These are phyloP conservation scores for Globisporangium okanoganense DNA, from an alignment of 352 stramenopile genomes.

Conservation along the genomic window DNA sequence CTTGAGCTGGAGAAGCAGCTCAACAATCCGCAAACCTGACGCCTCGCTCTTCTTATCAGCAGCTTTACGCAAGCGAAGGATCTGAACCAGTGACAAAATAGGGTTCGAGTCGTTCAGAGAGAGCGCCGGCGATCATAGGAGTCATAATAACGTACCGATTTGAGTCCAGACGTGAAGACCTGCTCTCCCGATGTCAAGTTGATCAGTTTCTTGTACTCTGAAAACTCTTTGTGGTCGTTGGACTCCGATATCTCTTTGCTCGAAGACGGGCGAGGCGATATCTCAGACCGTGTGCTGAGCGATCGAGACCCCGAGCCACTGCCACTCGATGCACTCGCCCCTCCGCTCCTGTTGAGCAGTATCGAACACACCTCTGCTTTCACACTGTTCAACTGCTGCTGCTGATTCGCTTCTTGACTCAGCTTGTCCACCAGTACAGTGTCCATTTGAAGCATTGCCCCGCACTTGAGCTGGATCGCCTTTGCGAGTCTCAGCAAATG, in stretches of 20 bases:
- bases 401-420: conserved; percentile 5
- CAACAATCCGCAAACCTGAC: conserved; percentile 16
- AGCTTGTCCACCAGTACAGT: conserved; percentile 24
- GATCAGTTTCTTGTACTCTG: conserved; percentile 10
- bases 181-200: conserved; percentile 14
- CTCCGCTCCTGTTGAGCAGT: not conserved
- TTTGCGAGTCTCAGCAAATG: conserved; percentile 5
- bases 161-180: conserved; percentile 20
- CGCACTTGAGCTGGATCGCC: conserved; percentile 33
- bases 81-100: conserved; percentile 12
- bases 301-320: conserved; percentile 3
- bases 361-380: conserved; percentile 3
- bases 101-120: not conserved
- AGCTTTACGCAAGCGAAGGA: conserved; percentile 25
- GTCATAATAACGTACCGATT: conserved; percentile 24
- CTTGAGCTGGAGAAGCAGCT: conserved; percentile 31
- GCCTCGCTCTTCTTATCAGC: conserved; percentile 5
- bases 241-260: not conserved
- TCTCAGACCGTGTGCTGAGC: not conserved
- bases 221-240: not conserved
- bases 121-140: not conserved
- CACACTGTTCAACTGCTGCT: not conserved
- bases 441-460: conserved; percentile 25
- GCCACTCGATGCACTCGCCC: not conserved
- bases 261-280: not conserved